Percentiles rank a stretch among this genome's conserved stretches.
These are phyloP conservation scores for Apiospora kogelbergensis DNA, from an alignment of 2,329 filamentous ascomycete genomes.

Conservation along the genomic window DNA sequence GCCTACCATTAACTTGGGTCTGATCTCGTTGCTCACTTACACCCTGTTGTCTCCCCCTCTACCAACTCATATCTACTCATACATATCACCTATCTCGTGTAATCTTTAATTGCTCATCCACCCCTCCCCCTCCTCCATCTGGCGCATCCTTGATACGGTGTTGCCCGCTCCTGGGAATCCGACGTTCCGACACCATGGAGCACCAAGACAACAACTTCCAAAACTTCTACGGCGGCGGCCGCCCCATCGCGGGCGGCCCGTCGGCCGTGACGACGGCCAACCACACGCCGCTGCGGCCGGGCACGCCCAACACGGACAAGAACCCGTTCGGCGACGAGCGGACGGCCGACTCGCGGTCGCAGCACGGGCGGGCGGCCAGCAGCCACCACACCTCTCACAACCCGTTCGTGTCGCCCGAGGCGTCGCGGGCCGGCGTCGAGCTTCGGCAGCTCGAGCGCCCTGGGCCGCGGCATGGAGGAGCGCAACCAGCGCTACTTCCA, in stretches of 20 bases:
- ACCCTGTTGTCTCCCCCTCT: neutral
- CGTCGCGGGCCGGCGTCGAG: constrained; percentile 48
- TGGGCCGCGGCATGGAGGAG: constrained; percentile 37
- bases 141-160: neutral
- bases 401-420: constrained; percentile 25
- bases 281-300: constrained; percentile 37
- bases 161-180: neutral
- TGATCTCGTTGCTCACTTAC: neutral
- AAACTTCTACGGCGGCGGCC: constrained; percentile 20
- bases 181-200: neutral
- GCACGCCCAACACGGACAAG: constrained; percentile 39
- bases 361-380: constrained; percentile 16
- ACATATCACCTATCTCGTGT: neutral
- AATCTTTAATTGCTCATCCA: neutral
- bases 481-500: constrained; percentile 63
- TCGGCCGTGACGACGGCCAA: constrained; percentile 36
- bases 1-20: neutral
- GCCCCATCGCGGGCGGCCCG: constrained; percentile 23
- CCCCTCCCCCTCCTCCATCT: neutral
- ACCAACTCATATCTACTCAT: neutral
- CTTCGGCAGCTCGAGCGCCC: constrained; percentile 44
- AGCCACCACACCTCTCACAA: too few relatives aligned
- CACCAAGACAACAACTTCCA: neutral
- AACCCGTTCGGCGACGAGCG: constrained; percentile 40
- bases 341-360: constrained; percentile 35